Evolutionary conservation across 805 yeast species (phyloP), one percentile per base, ranked within the genome.

Genomic region (Pichia cephalocereana): DNA sequence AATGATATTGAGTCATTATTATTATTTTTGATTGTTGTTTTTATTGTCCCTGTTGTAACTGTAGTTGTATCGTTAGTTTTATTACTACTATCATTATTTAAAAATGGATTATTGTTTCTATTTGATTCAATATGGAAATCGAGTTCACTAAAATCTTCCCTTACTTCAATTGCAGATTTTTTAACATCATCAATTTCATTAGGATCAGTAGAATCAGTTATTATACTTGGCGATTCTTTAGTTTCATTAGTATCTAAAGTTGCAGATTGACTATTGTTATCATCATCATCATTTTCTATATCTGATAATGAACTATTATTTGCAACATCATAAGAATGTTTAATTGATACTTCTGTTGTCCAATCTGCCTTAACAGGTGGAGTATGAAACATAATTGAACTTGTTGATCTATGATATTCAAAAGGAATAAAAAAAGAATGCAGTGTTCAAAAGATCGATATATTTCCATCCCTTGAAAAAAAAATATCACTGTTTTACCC

Each of bases 331-430:
- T 62, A 61, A 5, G 67, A 61, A 41, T 49, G 57, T 19, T 50
- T 46, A 18, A 61, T 48, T 1, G 67, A 52, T 2, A 62, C 48
- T 3, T 53, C 54, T 2, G 60, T 19, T 31, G 56, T 51, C 68
- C 68, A 64, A 6, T 57, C 51, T 18, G 58, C 54, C 40, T 61
- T 64, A 2, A 63, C 62, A 8, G 67, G 67, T 7, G 68, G 68
- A 6, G 68, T 64, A 47, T 64, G 67, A 47, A 64, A 60, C 68
- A 64, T 37, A 15, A 34, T 15, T 15, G 3, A 12, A 30, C 5
- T 9, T 34, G 8, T 6, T 34, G 6, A 23, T 23, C 7, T 34
- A 34, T 34, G 2, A 8, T 9, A 30, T 30, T 30, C 5, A 30
- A 11, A 10, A 30, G 32, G 32, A 30, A 30, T 30, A 12, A 30